Evolutionary conservation across 768 basidiomycete genomes (phyloP), one percentile per base, ranked within the genome.

Genomic region (Pulveroboletus sp.): DNA sequence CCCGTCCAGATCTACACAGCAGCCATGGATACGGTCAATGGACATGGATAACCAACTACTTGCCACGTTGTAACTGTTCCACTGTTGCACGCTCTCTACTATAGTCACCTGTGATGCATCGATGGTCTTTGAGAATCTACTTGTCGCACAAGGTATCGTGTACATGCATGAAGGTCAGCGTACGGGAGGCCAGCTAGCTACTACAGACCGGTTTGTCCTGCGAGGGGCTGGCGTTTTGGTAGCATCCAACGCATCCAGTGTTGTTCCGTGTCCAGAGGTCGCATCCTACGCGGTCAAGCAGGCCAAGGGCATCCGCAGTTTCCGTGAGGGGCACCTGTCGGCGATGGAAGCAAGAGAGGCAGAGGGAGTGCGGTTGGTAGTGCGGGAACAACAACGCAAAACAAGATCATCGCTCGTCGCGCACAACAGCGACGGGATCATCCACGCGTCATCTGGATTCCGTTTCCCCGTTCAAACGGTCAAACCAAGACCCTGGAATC

Each of bases 21-120:
- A 56, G 53, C 52, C 55, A 57, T 67, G 70, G 62, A 70, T 67
- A 62, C 54, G 70, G 76, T 76, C 74, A 76, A 77, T 72, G 78
- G 77, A 79, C 78, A 68, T 69, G 74, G 76, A 75, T 70, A 64
- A 69, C 71, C 71, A 73, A 62, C 69, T 71, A 69, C 72, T 76
- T 73, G 73, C 71, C 75, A 65, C 66, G 68, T 73, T 79, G 77
- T 77, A 76, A 70, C 72, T 67, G 67, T 75, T 67, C 7, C 33
- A 8, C 33, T 35, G 6, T 40, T 45, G 42, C 39, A 47, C 47
- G n/a, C 48, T 55, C 39, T 54, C 46, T 57, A 39, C 42, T 39
- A 47, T 47, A 48, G 51, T 46, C 45, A 44, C 43, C 45, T 49
- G 55, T 35, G 52, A 61, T 21, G 21, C 21, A 21, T 21, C 21